These are phyloP conservation scores for Cladosporium sp. DNA, from an alignment of 2,329 filamentous ascomycete species.

Conservation along the genomic window DNA sequence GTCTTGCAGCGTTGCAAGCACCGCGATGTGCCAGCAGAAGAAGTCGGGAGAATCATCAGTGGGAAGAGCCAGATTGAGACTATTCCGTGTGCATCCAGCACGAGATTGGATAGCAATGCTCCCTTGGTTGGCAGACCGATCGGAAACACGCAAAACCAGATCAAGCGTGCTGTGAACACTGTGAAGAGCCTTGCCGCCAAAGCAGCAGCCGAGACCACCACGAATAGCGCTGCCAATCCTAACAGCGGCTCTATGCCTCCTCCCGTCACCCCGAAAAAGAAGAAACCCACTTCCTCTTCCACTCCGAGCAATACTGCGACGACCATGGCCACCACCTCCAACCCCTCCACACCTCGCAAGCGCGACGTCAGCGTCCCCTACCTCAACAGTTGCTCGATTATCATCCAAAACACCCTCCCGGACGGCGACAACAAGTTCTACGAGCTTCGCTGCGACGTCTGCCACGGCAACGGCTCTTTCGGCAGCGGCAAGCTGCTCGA, in stretches of 20 bases:
- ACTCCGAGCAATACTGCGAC: background rate
- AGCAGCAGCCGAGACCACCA: background rate
- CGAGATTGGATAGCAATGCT: background rate
- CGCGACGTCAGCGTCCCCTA: background rate
- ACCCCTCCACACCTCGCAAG: background rate
- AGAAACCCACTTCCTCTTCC: background rate
- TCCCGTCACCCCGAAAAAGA: background rate
- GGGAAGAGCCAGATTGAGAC: background rate
- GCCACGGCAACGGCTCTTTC: constrained; percentile 1
- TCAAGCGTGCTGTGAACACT: background rate
- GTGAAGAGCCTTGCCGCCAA: background rate
- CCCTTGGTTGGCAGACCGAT: background rate
- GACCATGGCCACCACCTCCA: no score
- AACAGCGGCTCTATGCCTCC: background rate
- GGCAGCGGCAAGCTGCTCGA: constrained; percentile 2
- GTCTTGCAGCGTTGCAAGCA: background rate
- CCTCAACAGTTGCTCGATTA: background rate
- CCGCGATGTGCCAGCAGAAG: background rate
- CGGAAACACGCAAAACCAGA: no score
- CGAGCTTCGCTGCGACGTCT: constrained; percentile 4
- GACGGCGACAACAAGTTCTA: background rate
- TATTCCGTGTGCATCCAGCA: background rate
- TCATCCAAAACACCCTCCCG: background rate
- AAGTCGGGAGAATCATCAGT: background rate
- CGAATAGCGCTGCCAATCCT: background rate